phyloP scores from a whole-genome alignment of 164 flowering plant species.

The Umbellularia californica region DNA sequence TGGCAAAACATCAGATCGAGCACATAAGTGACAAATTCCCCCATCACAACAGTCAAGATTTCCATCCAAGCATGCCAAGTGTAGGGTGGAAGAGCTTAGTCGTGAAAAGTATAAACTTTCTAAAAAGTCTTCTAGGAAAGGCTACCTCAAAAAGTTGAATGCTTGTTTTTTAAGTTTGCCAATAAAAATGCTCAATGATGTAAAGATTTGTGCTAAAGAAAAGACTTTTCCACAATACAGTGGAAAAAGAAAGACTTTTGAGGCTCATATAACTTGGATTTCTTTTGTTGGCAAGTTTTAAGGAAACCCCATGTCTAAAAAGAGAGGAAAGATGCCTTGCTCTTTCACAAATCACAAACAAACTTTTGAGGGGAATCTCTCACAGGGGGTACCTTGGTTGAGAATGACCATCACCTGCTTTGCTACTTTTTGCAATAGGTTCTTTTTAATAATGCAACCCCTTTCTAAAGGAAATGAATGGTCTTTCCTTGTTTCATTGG shows the following conservation, averaged over 20 bases:
- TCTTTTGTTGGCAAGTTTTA: constrained; percentile 36
- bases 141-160: too few species aligned
- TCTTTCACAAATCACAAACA: constrained; percentile 28
- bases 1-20: too few species aligned
- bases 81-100: too few species aligned
- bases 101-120: too few species aligned
- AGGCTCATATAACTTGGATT: constrained; percentile 23
- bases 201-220: constrained; percentile 20
- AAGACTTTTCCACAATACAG: constrained; percentile 18
- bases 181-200: constrained; percentile 8
- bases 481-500: constrained; percentile 37
- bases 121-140: too few species aligned
- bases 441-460: not conserved
- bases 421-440: constrained; percentile 9
- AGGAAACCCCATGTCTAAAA: constrained; percentile 32
- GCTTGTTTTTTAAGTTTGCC: constrained; percentile 13
- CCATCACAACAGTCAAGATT: too few species aligned
- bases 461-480: constrained; percentile 29
- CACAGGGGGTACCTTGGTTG: constrained; percentile 12
- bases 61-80: too few species aligned
- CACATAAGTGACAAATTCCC: too few species aligned
- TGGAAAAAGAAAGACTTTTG: constrained; percentile 22
- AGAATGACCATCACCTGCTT: constrained; percentile 13
- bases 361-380: constrained; percentile 27
- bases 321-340: constrained; percentile 25